Evolutionary conservation across 306 rosid genomes (phyloP), one percentile per base, ranked within the genome.

Genomic region (Sphenostylis stenocarpa): DNA sequence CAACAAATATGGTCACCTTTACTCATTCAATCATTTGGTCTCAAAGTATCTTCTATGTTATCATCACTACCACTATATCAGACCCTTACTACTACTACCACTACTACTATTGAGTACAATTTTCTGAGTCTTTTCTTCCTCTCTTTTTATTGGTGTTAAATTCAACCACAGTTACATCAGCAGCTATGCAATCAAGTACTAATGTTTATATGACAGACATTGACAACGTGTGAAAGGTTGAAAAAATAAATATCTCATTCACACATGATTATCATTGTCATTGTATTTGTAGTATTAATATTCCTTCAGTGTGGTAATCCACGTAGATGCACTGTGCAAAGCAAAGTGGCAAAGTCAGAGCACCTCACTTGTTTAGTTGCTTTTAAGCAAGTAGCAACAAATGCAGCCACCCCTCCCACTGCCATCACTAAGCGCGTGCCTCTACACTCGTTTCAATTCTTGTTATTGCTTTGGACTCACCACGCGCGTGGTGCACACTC

Each of bases 261-360:
- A 53, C 21, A 19, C 21, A 19, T 7, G 8, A 26, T 26, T 26
- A 26, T 26, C 1, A 26, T 26, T 26, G 28, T 26, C 1, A 26
- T 26, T 52, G 9, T 8, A 31, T 1, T 26, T 52, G 9, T 8
- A 31, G 6, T 14, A 47, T 47, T 16, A 47, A 47, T 47, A 47
- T 36, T 56, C 47, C 3, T 28, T 43, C 9, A 13, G 51, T 21
- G 48, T 76, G 10, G 12, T 28, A 21, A 28, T 81, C 77, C 64
- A 81, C 77, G 4, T 75, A 17, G n/a, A 38, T 12, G 47, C 47
- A 11, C 47, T 57, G 28, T 28, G 23, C 20, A 24, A 57, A 24
- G 26, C 51, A 13, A 3, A 41, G 75, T 53, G 47, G 31, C 21
- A 71, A 82, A 71, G 85, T 82, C 85, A 82, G 56, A 63, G 49